A percentile compares a stretch with the other conserved stretches of the same genome.
Evolutionary conservation across 2,329 filamentous ascomycete genomes (phyloP).

Genomic region (Xylaria sp.): DNA sequence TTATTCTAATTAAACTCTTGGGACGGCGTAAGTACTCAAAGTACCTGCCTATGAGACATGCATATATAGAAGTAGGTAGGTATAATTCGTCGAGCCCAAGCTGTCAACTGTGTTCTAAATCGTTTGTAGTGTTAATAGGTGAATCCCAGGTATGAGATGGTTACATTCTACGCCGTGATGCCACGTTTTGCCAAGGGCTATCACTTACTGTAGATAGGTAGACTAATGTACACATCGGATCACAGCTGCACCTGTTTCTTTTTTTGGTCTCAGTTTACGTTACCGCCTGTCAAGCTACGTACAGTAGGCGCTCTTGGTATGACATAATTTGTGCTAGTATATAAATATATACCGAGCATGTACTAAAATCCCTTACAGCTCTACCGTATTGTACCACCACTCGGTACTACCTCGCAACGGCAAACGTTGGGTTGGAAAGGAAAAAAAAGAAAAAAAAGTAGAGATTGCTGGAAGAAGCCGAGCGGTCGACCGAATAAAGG

Average conservation of each 20-base stretch:
- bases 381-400: neutral
- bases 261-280: neutral
- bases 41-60: too few relatives aligned
- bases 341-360: too few relatives aligned
- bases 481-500: too few relatives aligned
- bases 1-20: too few relatives aligned
- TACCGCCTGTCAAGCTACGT: neutral
- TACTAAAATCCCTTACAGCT: neutral
- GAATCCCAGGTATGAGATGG: constrained; percentile 10
- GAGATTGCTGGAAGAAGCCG: too few relatives aligned
- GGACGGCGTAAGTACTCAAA: too few relatives aligned
- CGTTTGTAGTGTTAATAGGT: neutral
- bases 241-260: neutral
- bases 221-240: constrained; percentile 3
- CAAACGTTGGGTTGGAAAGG: neutral
- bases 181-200: constrained; percentile 30
- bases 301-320: neutral
- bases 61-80: too few relatives aligned
- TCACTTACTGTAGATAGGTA: constrained; percentile 3
- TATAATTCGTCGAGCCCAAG: neutral
- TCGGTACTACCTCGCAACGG: neutral
- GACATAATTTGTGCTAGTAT: neutral
- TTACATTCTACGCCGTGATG: constrained; percentile 17
- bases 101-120: neutral
- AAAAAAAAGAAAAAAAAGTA: neutral